These are phyloP conservation scores for Nothophoma quercina DNA, from an alignment of 2,329 filamentous ascomycete species.

Conservation along the genomic window DNA sequence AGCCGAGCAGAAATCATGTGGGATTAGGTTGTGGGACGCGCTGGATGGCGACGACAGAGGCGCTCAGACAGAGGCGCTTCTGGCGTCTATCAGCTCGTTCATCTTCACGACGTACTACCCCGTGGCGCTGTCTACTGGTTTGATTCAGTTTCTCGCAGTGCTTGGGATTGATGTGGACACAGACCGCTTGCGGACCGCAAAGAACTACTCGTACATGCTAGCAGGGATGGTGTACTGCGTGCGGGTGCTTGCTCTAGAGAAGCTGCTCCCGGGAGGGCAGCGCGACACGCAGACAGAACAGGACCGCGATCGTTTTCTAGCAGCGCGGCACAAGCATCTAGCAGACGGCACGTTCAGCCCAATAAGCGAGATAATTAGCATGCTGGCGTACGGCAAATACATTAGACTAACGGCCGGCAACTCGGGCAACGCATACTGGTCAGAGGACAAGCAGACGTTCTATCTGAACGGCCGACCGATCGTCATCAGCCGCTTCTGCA, in stretches of 20 bases:
- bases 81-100: not conserved
- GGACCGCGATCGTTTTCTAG: conserved; percentile 3
- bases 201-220: conserved; percentile 27
- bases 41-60: not conserved
- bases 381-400: not conserved
- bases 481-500: not conserved
- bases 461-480: not conserved
- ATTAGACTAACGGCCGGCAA: not conserved
- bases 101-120: not conserved
- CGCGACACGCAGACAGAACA: conserved; percentile 18
- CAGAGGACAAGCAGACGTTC: not conserved
- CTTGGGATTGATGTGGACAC: conserved; percentile 5
- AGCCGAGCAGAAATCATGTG: not conserved
- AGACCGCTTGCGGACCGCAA: conserved; percentile 14
- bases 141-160: not conserved
- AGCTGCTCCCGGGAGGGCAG: conserved; percentile 9
- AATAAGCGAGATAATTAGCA: not conserved
- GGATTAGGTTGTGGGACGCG: not conserved
- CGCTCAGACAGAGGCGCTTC: not conserved
- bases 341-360: not conserved
- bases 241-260: conserved; percentile 24
- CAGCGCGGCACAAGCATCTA: not conserved
- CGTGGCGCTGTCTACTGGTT: not conserved
- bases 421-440: not conserved
- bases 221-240: conserved; percentile 25